Conservation (phyloP, 192 early-diverging fungal species). For the Phycomyces nitens region DNA sequence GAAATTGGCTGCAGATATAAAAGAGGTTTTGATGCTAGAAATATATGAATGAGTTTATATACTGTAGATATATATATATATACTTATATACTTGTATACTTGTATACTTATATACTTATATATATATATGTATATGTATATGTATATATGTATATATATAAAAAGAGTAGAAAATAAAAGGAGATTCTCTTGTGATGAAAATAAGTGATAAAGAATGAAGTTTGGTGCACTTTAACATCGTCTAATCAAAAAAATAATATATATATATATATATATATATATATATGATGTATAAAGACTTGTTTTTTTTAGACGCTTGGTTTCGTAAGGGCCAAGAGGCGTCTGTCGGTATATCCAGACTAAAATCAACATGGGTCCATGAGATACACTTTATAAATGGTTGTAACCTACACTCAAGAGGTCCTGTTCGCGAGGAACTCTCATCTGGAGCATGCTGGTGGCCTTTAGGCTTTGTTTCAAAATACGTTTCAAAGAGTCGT, state of each 20-base stretch:
- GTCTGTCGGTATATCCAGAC: conserved; percentile 40
- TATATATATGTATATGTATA: too few species aligned
- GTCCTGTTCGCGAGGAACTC: conserved; percentile 37
- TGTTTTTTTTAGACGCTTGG: neutral
- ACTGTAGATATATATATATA: too few species aligned
- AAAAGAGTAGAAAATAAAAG: conserved; percentile 2
- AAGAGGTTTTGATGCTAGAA: too few species aligned
- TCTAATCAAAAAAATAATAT: too few species aligned
- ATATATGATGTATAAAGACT: too few species aligned
- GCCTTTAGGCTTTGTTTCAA: conserved; percentile 33
- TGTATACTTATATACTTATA: too few species aligned
- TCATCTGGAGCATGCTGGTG: conserved; percentile 29
- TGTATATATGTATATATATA: too few species aligned
- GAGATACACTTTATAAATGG: neutral
- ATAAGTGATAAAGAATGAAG: neutral
- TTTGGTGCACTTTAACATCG: too few species aligned
- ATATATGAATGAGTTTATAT: too few species aligned
- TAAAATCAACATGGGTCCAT: neutral
- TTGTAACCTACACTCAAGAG: conserved; percentile 31
- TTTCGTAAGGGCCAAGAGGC: conserved; percentile 33
- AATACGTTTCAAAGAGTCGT: conserved; percentile 36
- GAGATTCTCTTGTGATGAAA: neutral
- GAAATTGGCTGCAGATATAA: too few species aligned
- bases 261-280: too few species aligned
- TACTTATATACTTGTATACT: too few species aligned